Evolutionary conservation across 78 protist species (phyloP).

Genomic region (Guillardia theta): DNA sequence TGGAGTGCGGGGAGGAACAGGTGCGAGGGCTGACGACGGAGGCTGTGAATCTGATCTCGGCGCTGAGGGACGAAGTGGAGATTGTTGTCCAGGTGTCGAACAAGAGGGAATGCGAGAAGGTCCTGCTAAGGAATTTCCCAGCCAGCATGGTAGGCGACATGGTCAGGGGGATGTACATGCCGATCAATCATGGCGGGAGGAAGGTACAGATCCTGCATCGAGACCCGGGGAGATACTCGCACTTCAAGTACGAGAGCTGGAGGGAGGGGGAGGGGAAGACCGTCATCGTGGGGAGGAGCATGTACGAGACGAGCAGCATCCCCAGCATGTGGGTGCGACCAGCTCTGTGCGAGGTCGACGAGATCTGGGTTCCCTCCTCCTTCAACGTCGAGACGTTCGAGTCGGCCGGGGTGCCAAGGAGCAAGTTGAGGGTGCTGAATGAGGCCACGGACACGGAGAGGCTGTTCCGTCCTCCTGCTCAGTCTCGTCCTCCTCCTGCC

Average conservation of each 20-base stretch:
- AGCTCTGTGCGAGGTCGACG: not conserved
- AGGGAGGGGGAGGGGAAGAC: not conserved
- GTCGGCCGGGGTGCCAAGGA: not conserved
- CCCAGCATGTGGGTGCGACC: slow-evolving; percentile 26
- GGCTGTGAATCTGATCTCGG: not conserved
- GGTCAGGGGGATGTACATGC: not conserved
- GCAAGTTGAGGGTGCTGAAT: not conserved
- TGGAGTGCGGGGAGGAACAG: slow-evolving; percentile 44
- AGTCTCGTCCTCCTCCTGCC: not conserved
- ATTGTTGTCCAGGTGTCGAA: not conserved
- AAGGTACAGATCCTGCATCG: not conserved
- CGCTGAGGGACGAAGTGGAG: not conserved
- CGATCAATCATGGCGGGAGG: not conserved
- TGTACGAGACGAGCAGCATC: slow-evolving; percentile 51
- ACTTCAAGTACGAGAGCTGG: not conserved
- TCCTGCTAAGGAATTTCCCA: not conserved
- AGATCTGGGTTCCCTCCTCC: slow-evolving; percentile 53
- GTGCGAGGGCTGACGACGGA: slow-evolving; percentile 52
- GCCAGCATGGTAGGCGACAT: not conserved
- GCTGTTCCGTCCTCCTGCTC: not conserved
- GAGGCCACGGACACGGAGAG: slow-evolving; percentile 41
- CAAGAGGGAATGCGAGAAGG: not conserved
- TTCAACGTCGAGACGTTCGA: slow-evolving; percentile 44
- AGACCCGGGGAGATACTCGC: slow-evolving; percentile 48
- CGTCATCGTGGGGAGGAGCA: slow-evolving; percentile 39